phyloP scores from a whole-genome alignment of 495 filamentous ascomycete genomes.

The Penicillium bialowiezense region DNA sequence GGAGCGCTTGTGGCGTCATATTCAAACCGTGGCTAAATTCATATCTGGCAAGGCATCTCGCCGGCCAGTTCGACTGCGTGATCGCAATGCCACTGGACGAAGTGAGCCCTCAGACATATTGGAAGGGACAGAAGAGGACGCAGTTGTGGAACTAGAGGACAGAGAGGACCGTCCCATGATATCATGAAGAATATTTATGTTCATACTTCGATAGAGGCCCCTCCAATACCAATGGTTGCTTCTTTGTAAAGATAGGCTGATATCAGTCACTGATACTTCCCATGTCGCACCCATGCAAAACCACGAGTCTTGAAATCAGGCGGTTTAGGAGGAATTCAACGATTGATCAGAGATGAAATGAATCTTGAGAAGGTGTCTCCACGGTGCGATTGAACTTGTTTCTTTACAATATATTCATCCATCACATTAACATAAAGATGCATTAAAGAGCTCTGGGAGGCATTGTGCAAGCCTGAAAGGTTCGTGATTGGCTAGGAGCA shows the following conservation, averaged over 20 bases:
- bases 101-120: conserved; percentile 48
- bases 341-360: too few relatives aligned
- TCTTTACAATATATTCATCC: too few relatives aligned
- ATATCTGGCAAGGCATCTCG: conserved; percentile 16
- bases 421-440: too few relatives aligned
- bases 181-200: background rate
- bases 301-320: too few relatives aligned
- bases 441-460: too few relatives aligned
- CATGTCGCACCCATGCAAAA: background rate
- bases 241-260: too few relatives aligned
- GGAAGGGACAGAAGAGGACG: conserved; percentile 66
- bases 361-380: too few relatives aligned
- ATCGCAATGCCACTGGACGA: conserved; percentile 49
- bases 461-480: background rate
- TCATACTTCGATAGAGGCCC: conserved; percentile 2
- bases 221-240: background rate
- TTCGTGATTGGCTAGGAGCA: too few relatives aligned
- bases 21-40: conserved; percentile 47
- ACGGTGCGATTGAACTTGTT: too few relatives aligned
- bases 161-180: conserved; percentile 25
- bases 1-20: conserved; percentile 66
- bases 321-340: too few relatives aligned
- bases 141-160: conserved; percentile 61
- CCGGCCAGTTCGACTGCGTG: conserved; percentile 25
- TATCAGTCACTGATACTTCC: background rate